A percentile compares a stretch with the other conserved stretches of the same genome.
Conservation (phyloP, 768 basidiomycete species). For the Hygrophoropsis aurantiaca region DNA sequence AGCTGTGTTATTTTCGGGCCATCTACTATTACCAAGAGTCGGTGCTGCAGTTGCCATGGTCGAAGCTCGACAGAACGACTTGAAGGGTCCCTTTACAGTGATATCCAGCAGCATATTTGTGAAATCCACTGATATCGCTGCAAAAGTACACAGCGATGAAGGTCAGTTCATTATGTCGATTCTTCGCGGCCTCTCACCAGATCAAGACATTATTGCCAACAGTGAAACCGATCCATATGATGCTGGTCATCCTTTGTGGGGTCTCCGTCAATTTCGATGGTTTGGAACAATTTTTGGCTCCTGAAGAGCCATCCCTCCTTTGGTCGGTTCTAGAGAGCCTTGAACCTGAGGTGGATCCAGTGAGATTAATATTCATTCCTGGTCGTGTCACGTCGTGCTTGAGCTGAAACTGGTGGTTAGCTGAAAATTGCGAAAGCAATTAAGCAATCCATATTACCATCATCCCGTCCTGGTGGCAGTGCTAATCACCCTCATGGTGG, state of each 20-base stretch:
- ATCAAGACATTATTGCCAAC: not conserved
- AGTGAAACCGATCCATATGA: conserved; percentile 6
- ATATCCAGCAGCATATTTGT: not conserved
- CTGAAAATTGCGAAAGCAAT: conserved; percentile 1
- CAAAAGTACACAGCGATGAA: conserved; percentile 3
- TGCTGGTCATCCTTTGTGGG: conserved; percentile 5
- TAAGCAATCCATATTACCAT: not conserved
- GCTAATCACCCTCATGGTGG: no score
- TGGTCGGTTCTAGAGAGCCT: not conserved
- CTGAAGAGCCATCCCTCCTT: conserved; percentile 3
- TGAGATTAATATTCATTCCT: conserved; percentile 1
- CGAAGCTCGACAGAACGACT: no score
- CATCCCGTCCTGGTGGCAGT: not conserved
- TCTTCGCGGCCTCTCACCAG: not conserved
- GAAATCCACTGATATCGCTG: conserved; percentile 5
- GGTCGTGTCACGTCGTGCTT: not conserved
- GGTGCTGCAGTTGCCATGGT: no score
- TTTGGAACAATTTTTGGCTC: conserved; percentile 3
- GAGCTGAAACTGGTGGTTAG: not conserved
- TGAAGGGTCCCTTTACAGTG: no score
- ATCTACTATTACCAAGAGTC: no score
- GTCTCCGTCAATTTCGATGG: conserved; percentile 1
- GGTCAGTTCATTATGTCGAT: not conserved
- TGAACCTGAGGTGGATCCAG: not conserved
- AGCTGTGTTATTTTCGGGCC: no score